Evolutionary conservation across 2,329 filamentous ascomycete genomes (phyloP).

Genomic region (Paecilomyces dactylethromorphus): DNA sequence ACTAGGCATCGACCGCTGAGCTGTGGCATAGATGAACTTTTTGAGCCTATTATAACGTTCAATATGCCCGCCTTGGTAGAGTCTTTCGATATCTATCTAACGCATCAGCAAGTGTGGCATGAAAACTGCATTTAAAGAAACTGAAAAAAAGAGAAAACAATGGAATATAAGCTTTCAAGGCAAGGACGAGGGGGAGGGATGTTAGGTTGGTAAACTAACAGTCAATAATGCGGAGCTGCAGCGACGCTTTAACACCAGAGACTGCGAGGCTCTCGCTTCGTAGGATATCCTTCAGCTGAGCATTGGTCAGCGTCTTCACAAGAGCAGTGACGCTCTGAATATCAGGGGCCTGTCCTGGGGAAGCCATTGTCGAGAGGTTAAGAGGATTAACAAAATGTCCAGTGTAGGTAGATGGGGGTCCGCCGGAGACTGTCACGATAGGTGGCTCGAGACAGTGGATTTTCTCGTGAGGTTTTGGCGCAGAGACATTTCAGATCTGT

Average conservation of each 20-base stretch:
- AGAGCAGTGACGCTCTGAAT: constrained; percentile 35
- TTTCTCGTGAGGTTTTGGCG: constrained; percentile 6
- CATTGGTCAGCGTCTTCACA: constrained; percentile 53
- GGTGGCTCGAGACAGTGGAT: constrained; percentile 15
- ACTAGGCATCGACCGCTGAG: constrained; percentile 19
- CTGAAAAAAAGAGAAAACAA: constrained; percentile 13
- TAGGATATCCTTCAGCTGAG: constrained; percentile 70
- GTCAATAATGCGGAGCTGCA: constrained; percentile 70
- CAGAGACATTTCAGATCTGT: constrained; percentile 2
- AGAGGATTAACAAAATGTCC: not conserved
- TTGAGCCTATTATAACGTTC: constrained; percentile 26
- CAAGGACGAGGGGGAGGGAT: constrained; percentile 3
- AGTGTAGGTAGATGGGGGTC: not conserved
- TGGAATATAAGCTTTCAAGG: constrained; percentile 49
- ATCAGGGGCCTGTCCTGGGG: constrained; percentile 33
- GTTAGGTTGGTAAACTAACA: constrained; percentile 52
- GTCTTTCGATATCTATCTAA: constrained; percentile 20
- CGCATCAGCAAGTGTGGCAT: not conserved
- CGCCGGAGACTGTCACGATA: constrained; percentile 11
- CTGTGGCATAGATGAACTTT: constrained; percentile 23
- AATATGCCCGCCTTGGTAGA: constrained; percentile 14
- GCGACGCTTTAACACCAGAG: constrained; percentile 75
- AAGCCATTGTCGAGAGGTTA: constrained; percentile 24
- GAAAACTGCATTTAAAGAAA: not conserved
- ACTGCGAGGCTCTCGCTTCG: constrained; percentile 66